Percentiles rank a stretch among this genome's conserved stretches.
Conservation (phyloP, 768 basidiomycete species). For the Hygrocybe coccinea region DNA sequence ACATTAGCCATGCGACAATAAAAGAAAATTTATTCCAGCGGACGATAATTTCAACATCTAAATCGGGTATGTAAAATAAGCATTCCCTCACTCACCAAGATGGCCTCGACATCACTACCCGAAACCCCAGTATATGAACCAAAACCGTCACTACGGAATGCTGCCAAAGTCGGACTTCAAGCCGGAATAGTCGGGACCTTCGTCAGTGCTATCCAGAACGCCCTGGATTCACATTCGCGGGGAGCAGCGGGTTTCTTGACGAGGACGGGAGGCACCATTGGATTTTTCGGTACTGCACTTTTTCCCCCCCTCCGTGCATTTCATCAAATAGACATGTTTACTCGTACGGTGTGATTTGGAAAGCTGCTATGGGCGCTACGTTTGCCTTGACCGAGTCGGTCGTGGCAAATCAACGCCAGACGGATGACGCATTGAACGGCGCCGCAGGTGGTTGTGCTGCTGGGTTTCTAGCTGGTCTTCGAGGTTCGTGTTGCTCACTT, state of each 20-base stretch:
- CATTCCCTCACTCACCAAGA: slow-evolving; percentile 28
- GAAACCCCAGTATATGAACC: slow-evolving; percentile 35
- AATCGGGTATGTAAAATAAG: not conserved
- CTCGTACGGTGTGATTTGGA: not conserved
- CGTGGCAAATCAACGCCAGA: slow-evolving; percentile 76
- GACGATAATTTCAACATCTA: not conserved
- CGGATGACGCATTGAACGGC: slow-evolving; percentile 76
- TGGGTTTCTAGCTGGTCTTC: slow-evolving; percentile 83
- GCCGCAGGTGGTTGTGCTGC: slow-evolving; percentile 88
- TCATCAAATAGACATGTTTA: not conserved
- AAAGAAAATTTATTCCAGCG: not conserved
- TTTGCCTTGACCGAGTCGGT: slow-evolving; percentile 79
- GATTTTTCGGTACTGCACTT: slow-evolving; percentile 71
- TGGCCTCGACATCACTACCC: slow-evolving; percentile 17
- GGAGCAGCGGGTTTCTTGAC: slow-evolving; percentile 86
- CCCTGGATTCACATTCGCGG: slow-evolving; percentile 65
- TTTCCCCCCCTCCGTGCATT: not conserved
- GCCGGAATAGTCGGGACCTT: slow-evolving; percentile 61
- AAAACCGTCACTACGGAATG: slow-evolving; percentile 52
- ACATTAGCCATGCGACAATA: not conserved
- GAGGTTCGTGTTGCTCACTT: slow-evolving; percentile 43
- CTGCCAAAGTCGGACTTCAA: slow-evolving; percentile 57
- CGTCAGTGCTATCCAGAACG: slow-evolving; percentile 72
- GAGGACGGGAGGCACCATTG: slow-evolving; percentile 84
- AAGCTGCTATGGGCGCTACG: slow-evolving; percentile 85